A percentile compares a stretch with the other conserved stretches of the same genome.
Evolutionary conservation across 2,329 filamentous ascomycete genomes (phyloP).

Genomic region (Paraconiothyrium brasiliense): DNA sequence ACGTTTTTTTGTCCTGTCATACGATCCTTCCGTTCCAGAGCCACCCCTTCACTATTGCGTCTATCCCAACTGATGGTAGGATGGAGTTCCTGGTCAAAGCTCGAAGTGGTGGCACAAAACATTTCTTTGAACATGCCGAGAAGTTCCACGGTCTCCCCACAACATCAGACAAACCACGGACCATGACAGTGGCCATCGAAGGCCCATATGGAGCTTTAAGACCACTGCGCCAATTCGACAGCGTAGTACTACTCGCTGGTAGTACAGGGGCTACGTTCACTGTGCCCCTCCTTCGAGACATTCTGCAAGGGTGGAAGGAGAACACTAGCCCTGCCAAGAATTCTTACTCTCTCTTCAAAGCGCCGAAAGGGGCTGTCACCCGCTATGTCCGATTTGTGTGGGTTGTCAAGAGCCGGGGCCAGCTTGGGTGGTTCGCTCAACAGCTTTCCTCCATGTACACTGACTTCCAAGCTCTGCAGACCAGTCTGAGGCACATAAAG

Average conservation of each 20-base stretch:
- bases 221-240: conserved; percentile 68
- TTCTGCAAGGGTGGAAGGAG: conserved; percentile 60
- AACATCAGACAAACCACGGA: conserved; percentile 21
- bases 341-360: conserved; percentile 27
- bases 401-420: conserved; percentile 65
- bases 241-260: conserved; percentile 66
- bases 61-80: conserved; percentile 63
- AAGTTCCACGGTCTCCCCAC: conserved; percentile 42
- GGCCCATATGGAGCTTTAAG: conserved; percentile 64
- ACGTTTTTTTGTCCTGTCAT: conserved; percentile 69
- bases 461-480: conserved; percentile 54
- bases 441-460: conserved; percentile 58
- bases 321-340: conserved; percentile 24
- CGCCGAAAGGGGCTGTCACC: conserved; percentile 51
- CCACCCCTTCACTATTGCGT: conserved; percentile 72
- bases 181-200: conserved; percentile 59
- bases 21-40: conserved; percentile 66
- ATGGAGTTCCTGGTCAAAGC: conserved; percentile 67
- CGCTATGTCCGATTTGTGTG: conserved; percentile 65
- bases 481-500: conserved; percentile 50
- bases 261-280: conserved; percentile 69
- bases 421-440: conserved; percentile 62
- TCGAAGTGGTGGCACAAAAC: conserved; percentile 62
- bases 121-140: conserved; percentile 61
- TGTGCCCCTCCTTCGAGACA: conserved; percentile 64